Base-by-base conservation (phyloP, 2,329 filamentous ascomycete genomes). In the Erysiphe neolycopersici region DNA sequence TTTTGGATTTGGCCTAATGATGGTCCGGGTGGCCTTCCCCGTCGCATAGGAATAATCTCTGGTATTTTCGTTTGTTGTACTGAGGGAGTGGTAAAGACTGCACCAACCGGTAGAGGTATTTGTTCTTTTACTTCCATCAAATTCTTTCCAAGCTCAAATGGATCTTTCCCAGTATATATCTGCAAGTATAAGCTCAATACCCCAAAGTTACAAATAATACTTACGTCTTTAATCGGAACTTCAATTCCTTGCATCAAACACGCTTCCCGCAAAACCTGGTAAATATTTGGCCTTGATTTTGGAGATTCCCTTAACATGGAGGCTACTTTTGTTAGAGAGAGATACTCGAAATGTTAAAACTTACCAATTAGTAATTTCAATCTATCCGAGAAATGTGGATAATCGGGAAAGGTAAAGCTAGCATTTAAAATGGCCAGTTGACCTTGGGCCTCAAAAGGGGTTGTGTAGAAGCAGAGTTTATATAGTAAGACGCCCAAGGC, bases 391-490 rank as follows among this genome's bases (percentile, higher is more conserved):
- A 98, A 98, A 16, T 71, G 65, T 26, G 89, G 89, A 55, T 94
- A 83, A 47, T 69, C 72, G 5, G 87, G 89, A 54, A 82, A 98
- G 55, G 81, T 85, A 67, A 82, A 95, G 59, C 75, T 91, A 42
- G 89, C 89, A 57, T 95, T 95, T 47, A 98, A 64, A 49, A 98
- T 98, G 12, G 89, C 89, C 64, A 95, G 80, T 62, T 94, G 87
- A 22, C 89, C 89, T 56, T 93, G 84, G 49, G 95, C 87, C 61
- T 98, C 89, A 54, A 98, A 98, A 0, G 89, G 89, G 5, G 89
- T 98, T 1, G 89, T 98, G 61, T 98, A 98, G 61, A 95, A 98
- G 64, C 89, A 98, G 48, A 98, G 68, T 65, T 98, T 98, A 66
- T 98, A 98, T 44, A 98, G 62, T 46, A 98, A 64, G 37, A 98